Base-by-base conservation (phyloP, 164 flowering plant species). In the Nymphaea colorata region DNA sequence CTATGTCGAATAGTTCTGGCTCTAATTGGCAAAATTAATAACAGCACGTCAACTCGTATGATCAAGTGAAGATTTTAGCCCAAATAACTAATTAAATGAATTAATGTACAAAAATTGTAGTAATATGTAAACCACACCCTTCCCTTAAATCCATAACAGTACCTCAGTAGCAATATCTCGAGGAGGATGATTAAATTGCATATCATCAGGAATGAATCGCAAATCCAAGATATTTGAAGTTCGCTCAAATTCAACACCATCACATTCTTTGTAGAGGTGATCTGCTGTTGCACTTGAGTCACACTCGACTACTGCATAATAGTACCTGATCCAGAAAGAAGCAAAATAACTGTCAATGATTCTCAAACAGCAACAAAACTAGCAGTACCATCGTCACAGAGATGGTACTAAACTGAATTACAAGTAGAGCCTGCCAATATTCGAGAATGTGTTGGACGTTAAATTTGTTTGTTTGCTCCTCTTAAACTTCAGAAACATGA, bases 91-190 rank as follows among this genome's bases (percentile, higher is more conserved):
- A 25, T 25, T 25, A 25, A 25, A 25, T 25, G 36, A 25, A 25
- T 25, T 25, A 25, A 25, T 25, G 36, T 25, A 25, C 36, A 25
- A 25, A 25, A 25, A 25, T 25, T 25, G 36, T 25, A 25, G 36
- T 25, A 25, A 25, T 25, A 25, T 25, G 36, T 25, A 25, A 25
- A 25, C 36, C 36, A 25, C 36, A 25, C 36, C 36, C 55, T 47
- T 12, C 7, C 55, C 12, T 47, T 47, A 47, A 47, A 47, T 47
- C 55, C 55, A 47, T 4, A 47, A 47, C 2, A 12, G 12, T 85
- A 94, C 97, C 96, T 90, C 87, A 8, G 85, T 87, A 4, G 98
- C 95, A 75, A 84, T 73, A 76, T 94, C 99, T 44, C 94, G 93
- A 41, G 96, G 88, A 60, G 85, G 79, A 77, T 88, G 96, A 68